Conservation (phyloP, 768 basidiomycete species). For the Cyathus striatus region DNA sequence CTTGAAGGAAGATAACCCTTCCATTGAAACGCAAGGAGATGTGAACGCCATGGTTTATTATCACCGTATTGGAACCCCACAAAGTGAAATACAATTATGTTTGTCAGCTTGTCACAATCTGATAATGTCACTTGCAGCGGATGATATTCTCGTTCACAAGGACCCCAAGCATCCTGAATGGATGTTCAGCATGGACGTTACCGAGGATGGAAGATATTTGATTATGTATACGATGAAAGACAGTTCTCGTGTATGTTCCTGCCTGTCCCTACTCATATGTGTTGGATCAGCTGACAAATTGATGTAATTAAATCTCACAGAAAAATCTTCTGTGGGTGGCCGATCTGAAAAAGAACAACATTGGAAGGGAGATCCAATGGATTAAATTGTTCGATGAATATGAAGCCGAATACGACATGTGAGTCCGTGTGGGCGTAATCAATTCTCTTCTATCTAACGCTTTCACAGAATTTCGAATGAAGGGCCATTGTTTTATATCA, state of each 20-base stretch:
- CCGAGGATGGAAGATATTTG: constrained; percentile 66
- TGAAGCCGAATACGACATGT: constrained; percentile 63
- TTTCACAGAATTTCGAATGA: constrained; percentile 55
- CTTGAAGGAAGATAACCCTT: constrained; percentile 43
- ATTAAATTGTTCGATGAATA: constrained; percentile 66
- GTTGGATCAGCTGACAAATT: neutral
- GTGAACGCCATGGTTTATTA: constrained; percentile 72
- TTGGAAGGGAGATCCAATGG: constrained; percentile 67
- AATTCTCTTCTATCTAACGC: constrained; percentile 1
- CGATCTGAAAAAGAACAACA: constrained; percentile 53
- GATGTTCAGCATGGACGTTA: constrained; percentile 53
- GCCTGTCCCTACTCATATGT: too few relatives aligned
- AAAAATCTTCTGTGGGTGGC: constrained; percentile 75
- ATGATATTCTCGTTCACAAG: constrained; percentile 63
- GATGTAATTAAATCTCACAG: constrained; percentile 22
- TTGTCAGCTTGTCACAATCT: constrained; percentile 1
- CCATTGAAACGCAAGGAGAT: constrained; percentile 58
- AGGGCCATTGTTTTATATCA: constrained; percentile 54
- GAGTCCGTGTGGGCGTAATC: constrained; percentile 18
- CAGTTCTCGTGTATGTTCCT: constrained; percentile 55
- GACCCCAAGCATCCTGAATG: constrained; percentile 61
- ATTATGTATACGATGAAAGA: constrained; percentile 51
- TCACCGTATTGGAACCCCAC: constrained; percentile 66
- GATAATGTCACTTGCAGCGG: constrained; percentile 33
- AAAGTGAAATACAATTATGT: constrained; percentile 37